Percentiles rank a stretch among this genome's conserved stretches.
Conservation (phyloP, 768 basidiomycete genomes). For the Lactifluus hygrophoroides region DNA sequence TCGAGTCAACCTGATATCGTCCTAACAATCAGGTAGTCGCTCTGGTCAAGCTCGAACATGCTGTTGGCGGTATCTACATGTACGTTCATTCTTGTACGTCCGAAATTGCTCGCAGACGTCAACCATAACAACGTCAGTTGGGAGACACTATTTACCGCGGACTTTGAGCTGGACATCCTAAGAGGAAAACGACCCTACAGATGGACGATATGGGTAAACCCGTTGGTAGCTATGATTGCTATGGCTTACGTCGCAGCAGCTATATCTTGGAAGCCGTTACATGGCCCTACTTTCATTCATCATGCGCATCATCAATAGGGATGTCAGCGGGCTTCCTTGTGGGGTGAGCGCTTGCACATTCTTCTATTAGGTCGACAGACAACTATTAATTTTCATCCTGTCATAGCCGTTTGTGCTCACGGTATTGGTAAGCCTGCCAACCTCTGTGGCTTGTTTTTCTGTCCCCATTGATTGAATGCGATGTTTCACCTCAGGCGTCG, state of each 20-base stretch:
- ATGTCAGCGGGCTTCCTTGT: background rate
- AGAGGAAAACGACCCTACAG: constrained; percentile 6
- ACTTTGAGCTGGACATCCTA: background rate
- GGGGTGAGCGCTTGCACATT: background rate
- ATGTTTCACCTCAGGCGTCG: background rate
- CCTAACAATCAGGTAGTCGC: background rate
- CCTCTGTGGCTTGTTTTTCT: too few relatives aligned
- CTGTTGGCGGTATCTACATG: background rate
- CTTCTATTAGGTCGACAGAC: background rate
- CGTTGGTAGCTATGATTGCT: too few relatives aligned
- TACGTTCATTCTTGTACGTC: background rate
- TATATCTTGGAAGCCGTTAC: constrained; percentile 9
- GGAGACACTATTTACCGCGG: background rate
- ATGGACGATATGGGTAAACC: constrained; percentile 3
- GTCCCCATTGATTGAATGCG: background rate
- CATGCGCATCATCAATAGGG: background rate
- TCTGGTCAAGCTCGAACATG: background rate
- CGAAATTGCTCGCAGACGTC: background rate
- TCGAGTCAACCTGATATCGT: background rate
- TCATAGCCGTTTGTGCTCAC: background rate
- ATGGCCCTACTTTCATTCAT: background rate
- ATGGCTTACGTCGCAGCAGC: background rate
- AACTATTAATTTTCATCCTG: background rate
- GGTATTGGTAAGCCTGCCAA: background rate
- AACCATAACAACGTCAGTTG: background rate